Evolutionary conservation across 2,329 filamentous ascomycete species (phyloP).

Genomic region (Scedosporium boydii): DNA sequence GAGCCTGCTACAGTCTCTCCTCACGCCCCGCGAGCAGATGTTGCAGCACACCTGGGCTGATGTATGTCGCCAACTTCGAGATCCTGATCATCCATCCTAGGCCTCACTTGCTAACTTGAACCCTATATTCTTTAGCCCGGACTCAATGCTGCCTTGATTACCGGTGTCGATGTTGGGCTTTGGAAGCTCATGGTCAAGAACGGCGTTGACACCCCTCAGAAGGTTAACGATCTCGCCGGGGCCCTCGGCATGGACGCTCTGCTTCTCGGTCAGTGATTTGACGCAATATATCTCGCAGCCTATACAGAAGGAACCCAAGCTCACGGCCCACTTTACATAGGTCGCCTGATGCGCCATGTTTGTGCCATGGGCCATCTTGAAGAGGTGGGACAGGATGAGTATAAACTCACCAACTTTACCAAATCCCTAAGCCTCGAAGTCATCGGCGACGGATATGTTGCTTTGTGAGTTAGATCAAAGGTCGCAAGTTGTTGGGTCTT

Average conservation of each 20-base stretch:
- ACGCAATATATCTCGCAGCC: not conserved
- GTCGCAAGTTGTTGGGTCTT: not conserved
- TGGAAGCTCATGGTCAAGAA: slow-evolving; percentile 23
- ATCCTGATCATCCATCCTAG: not conserved
- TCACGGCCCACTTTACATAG: not conserved
- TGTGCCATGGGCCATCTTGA: slow-evolving; percentile 28
- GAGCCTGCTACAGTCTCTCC: slow-evolving; percentile 17
- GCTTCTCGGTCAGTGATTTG: slow-evolving; percentile 15
- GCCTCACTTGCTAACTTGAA: not conserved
- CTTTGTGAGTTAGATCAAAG: slow-evolving; percentile 13
- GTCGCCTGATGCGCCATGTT: slow-evolving; percentile 26
- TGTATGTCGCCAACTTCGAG: slow-evolving; percentile 10
- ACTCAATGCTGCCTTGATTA: slow-evolving; percentile 16
- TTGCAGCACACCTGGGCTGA: slow-evolving; percentile 32
- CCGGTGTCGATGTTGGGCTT: slow-evolving; percentile 24
- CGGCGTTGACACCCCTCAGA: slow-evolving; percentile 18
- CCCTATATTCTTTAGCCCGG: slow-evolving; percentile 11
- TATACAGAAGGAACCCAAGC: not conserved
- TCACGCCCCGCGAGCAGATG: slow-evolving; percentile 34
- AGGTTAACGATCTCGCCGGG: slow-evolving; percentile 19
- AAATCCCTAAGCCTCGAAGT: slow-evolving; percentile 22
- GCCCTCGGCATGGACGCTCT: slow-evolving; percentile 16
- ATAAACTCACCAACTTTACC: slow-evolving; percentile 26
- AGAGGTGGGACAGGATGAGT: slow-evolving; percentile 24
- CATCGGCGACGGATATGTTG: slow-evolving; percentile 24